Percentiles rank a stretch among this genome's conserved stretches.
Evolutionary conservation across 2,329 filamentous ascomycete genomes (phyloP).

Genomic region (Mycocentrospora acerina): DNA sequence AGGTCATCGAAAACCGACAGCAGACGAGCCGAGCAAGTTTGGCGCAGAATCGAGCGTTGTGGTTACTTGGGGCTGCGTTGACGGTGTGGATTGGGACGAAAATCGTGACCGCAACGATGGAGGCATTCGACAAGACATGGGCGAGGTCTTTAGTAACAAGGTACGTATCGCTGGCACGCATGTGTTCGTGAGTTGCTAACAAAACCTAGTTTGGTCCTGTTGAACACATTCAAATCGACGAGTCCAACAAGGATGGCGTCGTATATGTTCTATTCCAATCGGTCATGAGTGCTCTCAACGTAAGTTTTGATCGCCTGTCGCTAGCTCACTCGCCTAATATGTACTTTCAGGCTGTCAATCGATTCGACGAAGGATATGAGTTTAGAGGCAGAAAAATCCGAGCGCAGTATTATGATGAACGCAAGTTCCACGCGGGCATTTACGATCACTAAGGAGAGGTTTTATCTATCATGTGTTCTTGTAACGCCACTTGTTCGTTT

Average conservation of each 20-base stretch:
- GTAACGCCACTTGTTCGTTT: too few species aligned
- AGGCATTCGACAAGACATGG: slow-evolving; percentile 86
- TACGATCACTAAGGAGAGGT: slow-evolving; percentile 25
- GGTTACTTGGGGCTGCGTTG: slow-evolving; percentile 80
- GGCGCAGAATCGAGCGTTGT: slow-evolving; percentile 76
- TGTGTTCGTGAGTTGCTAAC: slow-evolving; percentile 8
- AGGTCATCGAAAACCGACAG: slow-evolving; percentile 57
- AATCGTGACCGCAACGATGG: slow-evolving; percentile 66
- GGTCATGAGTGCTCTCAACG: slow-evolving; percentile 77
- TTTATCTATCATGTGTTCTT: too few species aligned
- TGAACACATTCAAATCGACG: slow-evolving; percentile 70
- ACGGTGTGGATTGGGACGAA: slow-evolving; percentile 76
- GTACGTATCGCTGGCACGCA: slow-evolving; percentile 42
- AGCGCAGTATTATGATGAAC: slow-evolving; percentile 79
- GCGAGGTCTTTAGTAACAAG: slow-evolving; percentile 86
- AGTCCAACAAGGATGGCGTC: slow-evolving; percentile 59
- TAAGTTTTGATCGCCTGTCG: slow-evolving; percentile 50
- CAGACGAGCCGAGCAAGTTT: slow-evolving; percentile 40
- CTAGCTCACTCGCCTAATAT: too few species aligned
- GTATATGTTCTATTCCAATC: slow-evolving; percentile 96
- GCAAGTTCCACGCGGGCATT: slow-evolving; percentile 69
- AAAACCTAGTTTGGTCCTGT: slow-evolving; percentile 72
- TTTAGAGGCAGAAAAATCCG: slow-evolving; percentile 85
- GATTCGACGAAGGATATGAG: slow-evolving; percentile 85
- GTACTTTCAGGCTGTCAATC: slow-evolving; percentile 74